Evolutionary conservation across 179 eudicot genomes (phyloP), one percentile per base, ranked within the genome.

Genomic region (Drosera spatulata): DNA sequence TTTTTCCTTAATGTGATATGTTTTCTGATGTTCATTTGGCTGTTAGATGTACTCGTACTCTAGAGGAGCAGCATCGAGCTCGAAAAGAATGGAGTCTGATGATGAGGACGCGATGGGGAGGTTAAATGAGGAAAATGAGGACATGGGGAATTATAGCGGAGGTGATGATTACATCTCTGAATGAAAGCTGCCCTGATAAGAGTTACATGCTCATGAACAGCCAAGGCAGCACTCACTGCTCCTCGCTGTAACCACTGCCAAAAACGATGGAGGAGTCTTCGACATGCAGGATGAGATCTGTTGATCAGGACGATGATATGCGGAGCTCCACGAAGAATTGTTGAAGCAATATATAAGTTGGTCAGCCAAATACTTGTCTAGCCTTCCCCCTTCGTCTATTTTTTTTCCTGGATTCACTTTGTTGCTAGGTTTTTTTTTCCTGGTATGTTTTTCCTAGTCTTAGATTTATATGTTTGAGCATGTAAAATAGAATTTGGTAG

Each of bases 81-180:
- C 41, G 2, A 55, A 14, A n/a, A 55, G 58, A 55, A 42, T 4
- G 11, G 41, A 10, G 41, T 33, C 12, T 10, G 39, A 55, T 37
- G 58, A 10, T 8, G 58, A 55, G 10, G 41, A 55, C 39, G 58
- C 9, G 2, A 5, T 55, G 7, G 58, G 9, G 39, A 33, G 58
- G n/a, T 42, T 55, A 55, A 55, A 55, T 37, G 41, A 37, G 2
- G 58, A 14, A n/a, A 42, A 37, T 37, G 58, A 55, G 58, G 58
- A 55, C 8, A 33, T 55, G 10, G 58, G 58, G 7, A 40, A 55
- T 3, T 55, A 15, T 11, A 55, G 58, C 10, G 58, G 0, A 2
- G 58, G 41, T 37, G 58, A 55, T 8, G 58, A 55, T 7, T 33
- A 55, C 10, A 37, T 55, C 10, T 55, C 58, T 1, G 58, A 55